These are phyloP conservation scores for Tulasnella sp. DNA, from an alignment of 768 basidiomycete genomes.

Conservation along the genomic window DNA sequence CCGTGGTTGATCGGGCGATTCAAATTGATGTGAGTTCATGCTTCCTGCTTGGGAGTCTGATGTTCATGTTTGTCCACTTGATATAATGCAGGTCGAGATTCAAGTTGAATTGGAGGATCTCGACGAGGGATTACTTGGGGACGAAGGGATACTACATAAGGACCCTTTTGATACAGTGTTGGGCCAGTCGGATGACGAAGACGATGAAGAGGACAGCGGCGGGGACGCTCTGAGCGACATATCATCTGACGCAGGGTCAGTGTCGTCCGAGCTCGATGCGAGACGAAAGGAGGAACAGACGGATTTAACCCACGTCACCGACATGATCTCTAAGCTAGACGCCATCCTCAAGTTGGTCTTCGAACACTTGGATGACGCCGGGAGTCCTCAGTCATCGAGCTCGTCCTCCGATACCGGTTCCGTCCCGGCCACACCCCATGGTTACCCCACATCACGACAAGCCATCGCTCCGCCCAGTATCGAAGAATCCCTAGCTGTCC, in stretches of 20 bases:
- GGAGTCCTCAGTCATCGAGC: slow-evolving; percentile 10
- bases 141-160: slow-evolving; percentile 28
- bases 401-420: slow-evolving; percentile 5
- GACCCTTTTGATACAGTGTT: slow-evolving; percentile 37
- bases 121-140: slow-evolving; percentile 39
- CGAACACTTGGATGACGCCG: slow-evolving; percentile 56
- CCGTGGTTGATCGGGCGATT: slow-evolving; percentile 87
- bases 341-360: slow-evolving; percentile 76
- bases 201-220: slow-evolving; percentile 29
- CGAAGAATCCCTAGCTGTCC: slow-evolving; percentile 33
- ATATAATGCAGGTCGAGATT: slow-evolving; percentile 66
- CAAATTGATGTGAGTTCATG: slow-evolving; percentile 74
- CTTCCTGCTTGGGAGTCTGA: slow-evolving; percentile 1
- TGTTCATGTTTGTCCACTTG: background rate
- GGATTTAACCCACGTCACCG: slow-evolving; percentile 49
- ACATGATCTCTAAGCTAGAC: slow-evolving; percentile 89
- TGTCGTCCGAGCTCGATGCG: slow-evolving; percentile 21
- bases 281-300: slow-evolving; percentile 21
- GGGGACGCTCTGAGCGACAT: slow-evolving; percentile 42
- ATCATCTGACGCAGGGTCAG: slow-evolving; percentile 55
- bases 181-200: slow-evolving; percentile 38
- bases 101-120: slow-evolving; percentile 91
- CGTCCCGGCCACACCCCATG: slow-evolving; percentile 20
- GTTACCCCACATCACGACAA: slow-evolving; percentile 20
- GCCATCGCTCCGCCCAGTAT: slow-evolving; percentile 21